These are phyloP conservation scores for Seminavis robusta DNA, from an alignment of 108 stramenopile genomes.

Conservation along the genomic window DNA sequence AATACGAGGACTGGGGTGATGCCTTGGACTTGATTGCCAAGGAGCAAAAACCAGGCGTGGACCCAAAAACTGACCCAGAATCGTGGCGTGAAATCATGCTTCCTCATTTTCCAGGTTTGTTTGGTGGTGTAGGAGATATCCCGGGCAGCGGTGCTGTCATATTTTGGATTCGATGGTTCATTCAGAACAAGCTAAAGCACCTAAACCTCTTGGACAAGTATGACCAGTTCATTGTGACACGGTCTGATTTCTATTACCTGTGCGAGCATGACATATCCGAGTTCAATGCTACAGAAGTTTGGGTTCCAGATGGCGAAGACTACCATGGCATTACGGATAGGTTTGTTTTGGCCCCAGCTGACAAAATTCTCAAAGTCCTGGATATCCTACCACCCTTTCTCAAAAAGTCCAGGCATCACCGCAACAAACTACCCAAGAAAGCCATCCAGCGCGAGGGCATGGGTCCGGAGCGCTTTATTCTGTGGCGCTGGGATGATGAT, in stretches of 20 bases:
- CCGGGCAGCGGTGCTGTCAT: slow-evolving; percentile 23
- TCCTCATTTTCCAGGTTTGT: neutral
- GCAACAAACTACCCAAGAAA: too few species aligned
- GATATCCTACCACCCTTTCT: slow-evolving; percentile 33
- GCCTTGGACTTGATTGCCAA: slow-evolving; percentile 41
- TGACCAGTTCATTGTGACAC: slow-evolving; percentile 35
- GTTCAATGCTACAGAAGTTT: slow-evolving; percentile 12
- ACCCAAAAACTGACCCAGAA: too few species aligned
- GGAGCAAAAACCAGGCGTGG: slow-evolving; percentile 16
- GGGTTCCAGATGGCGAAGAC: slow-evolving; percentile 32
- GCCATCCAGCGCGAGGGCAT: too few species aligned
- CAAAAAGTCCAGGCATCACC: too few species aligned
- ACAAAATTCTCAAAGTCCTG: slow-evolving; percentile 20
- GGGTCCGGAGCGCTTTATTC: slow-evolving; percentile 21
- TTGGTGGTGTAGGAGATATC: slow-evolving; percentile 12
- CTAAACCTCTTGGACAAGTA: slow-evolving; percentile 7
- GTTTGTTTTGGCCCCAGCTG: slow-evolving; percentile 8
- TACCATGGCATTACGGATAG: slow-evolving; percentile 38
- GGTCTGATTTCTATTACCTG: slow-evolving; percentile 41
- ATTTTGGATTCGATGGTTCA: slow-evolving; percentile 38
- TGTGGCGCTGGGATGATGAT: slow-evolving; percentile 10
- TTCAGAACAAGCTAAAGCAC: slow-evolving; percentile 8
- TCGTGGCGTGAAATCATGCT: neutral
- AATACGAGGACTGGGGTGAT: slow-evolving; percentile 42
- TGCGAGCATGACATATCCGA: slow-evolving; percentile 17